phyloP scores from a whole-genome alignment of 2,329 filamentous ascomycete genomes.

The Orbilia javanica region DNA sequence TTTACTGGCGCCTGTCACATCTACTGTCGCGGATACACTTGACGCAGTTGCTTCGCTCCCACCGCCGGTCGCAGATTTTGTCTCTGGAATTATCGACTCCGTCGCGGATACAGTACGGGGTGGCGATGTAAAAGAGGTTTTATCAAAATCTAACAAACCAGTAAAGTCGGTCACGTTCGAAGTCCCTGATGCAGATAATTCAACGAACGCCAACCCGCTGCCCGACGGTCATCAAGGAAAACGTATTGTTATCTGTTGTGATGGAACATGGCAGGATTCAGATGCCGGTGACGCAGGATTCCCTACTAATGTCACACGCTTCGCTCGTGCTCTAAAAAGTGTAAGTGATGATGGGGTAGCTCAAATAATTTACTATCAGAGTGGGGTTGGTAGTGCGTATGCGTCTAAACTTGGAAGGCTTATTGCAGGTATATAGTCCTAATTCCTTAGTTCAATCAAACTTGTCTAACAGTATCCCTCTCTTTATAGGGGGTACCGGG shows the following conservation, averaged over 20 bases:
- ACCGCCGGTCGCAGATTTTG: not conserved
- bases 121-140: not conserved
- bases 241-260: conserved; percentile 61
- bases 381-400: conserved; percentile 70
- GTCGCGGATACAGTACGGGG: conserved; percentile 18
- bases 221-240: conserved; percentile 58
- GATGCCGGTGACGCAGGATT: conserved; percentile 59
- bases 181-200: conserved; percentile 52
- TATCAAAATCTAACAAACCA: not conserved
- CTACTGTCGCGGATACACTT: conserved; percentile 38
- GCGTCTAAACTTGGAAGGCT: conserved; percentile 51
- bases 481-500: conserved; percentile 60
- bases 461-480: not conserved
- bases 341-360: conserved; percentile 69
- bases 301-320: conserved; percentile 71
- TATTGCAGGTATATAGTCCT: conserved; percentile 40
- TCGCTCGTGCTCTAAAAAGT: conserved; percentile 71
- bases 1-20: conserved; percentile 34
- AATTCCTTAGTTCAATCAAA: too few relatives aligned
- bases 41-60: conserved; percentile 27
- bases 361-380: conserved; percentile 74
- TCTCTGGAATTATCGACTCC: conserved; percentile 35
- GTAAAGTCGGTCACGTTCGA: not conserved
- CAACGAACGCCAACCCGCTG: conserved; percentile 50
- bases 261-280: conserved; percentile 62